Evolutionary conservation across 2,329 filamentous ascomycete genomes (phyloP).

Genomic region (Hypoxylon sp.): DNA sequence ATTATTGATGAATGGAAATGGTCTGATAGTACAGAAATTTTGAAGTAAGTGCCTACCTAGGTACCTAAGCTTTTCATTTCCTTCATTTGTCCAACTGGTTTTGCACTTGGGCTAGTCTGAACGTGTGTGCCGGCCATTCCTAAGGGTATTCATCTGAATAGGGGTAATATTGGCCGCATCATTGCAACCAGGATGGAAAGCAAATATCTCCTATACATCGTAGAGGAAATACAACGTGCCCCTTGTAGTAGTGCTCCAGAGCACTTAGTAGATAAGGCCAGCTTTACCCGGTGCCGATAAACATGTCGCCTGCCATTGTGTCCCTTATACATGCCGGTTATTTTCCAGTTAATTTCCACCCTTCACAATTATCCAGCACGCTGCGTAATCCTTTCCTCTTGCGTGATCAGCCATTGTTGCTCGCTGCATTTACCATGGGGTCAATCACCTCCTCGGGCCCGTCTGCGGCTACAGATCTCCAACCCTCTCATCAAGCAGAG

Average conservation of each 20-base stretch:
- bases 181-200: too few relatives aligned
- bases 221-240: too few relatives aligned
- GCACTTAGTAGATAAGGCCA: neutral
- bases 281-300: slow-evolving; percentile 25
- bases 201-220: too few relatives aligned
- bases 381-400: slow-evolving; percentile 11
- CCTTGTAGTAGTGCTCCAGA: neutral
- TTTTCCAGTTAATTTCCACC: slow-evolving; percentile 3
- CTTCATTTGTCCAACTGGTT: too few relatives aligned
- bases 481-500: neutral
- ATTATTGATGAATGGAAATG: too few relatives aligned
- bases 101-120: too few relatives aligned
- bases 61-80: too few relatives aligned
- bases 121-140: too few relatives aligned
- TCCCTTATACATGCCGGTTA: slow-evolving; percentile 27
- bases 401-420: slow-evolving; percentile 3
- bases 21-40: too few relatives aligned
- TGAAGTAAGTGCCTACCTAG: too few relatives aligned
- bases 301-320: neutral
- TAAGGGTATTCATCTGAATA: too few relatives aligned
- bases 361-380: slow-evolving; percentile 22
- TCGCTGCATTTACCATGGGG: neutral
- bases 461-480: neutral
- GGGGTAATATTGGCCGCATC: too few relatives aligned
- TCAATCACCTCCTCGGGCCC: neutral